Evolutionary conservation across 352 stramenopile genomes (phyloP), one percentile per base, ranked within the genome.

Genomic region (Pythium coloratum): DNA sequence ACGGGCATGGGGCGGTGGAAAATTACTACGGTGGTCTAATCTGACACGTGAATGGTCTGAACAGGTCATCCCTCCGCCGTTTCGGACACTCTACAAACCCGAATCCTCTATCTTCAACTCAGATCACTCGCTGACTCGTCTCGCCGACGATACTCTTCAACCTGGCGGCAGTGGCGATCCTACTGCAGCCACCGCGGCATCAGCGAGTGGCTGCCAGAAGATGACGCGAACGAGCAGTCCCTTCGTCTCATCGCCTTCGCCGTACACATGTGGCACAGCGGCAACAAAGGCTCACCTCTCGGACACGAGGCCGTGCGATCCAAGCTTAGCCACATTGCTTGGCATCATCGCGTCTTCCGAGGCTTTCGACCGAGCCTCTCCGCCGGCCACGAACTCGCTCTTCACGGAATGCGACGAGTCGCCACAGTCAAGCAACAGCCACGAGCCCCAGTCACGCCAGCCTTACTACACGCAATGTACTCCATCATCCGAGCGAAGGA

Each of bases 201-300:
- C 7, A 58, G 62, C 9, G 55, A 14, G 6, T 72, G 66, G 71
- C 56, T 72, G 6, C 38, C 53, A 28, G 12, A 30, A 56, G 7
- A 54, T 34, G 40, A 75, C 36, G 9, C 6, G 3, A 4, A 18
- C 16, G 26, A 6, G 0, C 63, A 75, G 47, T 71, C 66, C 49
- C 60, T 76, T 16, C 61, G 64, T 4, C 18, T 72, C 20, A 53
- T 60, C 53, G n/a, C 67, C 1, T 67, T 76, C 34, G 64, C 64
- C 7, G 59, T 67, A 16, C 33, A 68, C 20, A 24, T 24, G 20
- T 24, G 20, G 20, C 20, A 24, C 20, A 24, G 20, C 20, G 20
- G 20, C 20, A 24, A 24, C 20, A 24, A 24, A 24, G 20, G 20
- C 20, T 24, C 20, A 24, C 20, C 20, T 24, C 20, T 24, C 20